These are phyloP conservation scores for Diphasiastrum complanatum DNA, from an alignment of 83 land plant species.

Conservation along the genomic window DNA sequence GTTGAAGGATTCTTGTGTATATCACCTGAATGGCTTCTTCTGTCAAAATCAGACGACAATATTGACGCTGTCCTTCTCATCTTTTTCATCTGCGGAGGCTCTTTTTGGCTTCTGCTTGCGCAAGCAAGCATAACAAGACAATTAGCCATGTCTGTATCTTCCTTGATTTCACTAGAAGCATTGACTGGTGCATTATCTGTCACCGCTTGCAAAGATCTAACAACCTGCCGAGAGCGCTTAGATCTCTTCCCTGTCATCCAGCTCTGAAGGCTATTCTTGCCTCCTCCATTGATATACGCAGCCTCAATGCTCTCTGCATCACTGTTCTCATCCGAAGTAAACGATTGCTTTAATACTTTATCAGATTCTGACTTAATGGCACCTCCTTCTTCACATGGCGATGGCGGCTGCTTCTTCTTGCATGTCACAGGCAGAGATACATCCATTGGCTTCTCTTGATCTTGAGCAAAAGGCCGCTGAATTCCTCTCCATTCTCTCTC, in stretches of 20 bases:
- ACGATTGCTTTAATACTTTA: background rate
- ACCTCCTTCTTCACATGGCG: background rate
- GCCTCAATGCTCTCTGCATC: constrained; percentile 4
- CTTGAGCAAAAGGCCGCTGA: background rate
- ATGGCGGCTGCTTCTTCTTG: background rate
- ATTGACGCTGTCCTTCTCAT: no score
- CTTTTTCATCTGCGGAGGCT: no score
- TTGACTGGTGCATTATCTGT: background rate
- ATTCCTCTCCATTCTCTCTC: constrained; percentile 3
- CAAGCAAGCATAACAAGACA: no score
- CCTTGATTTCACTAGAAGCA: background rate
- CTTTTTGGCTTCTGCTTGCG: no score
- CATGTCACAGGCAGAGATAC: no score
- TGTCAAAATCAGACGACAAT: no score
- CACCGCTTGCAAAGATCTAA: no score
- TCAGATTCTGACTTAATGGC: background rate
- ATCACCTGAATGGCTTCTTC: background rate
- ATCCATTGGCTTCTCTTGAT: no score
- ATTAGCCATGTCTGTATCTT: background rate
- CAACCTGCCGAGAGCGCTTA: no score
- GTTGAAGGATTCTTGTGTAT: background rate
- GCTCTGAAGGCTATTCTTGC: background rate
- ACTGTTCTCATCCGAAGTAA: background rate
- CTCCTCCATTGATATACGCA: constrained; percentile 1
- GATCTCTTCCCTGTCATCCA: background rate